Base-by-base conservation (phyloP, 2,329 filamentous ascomycete genomes). In the Talaromyces sp. region DNA sequence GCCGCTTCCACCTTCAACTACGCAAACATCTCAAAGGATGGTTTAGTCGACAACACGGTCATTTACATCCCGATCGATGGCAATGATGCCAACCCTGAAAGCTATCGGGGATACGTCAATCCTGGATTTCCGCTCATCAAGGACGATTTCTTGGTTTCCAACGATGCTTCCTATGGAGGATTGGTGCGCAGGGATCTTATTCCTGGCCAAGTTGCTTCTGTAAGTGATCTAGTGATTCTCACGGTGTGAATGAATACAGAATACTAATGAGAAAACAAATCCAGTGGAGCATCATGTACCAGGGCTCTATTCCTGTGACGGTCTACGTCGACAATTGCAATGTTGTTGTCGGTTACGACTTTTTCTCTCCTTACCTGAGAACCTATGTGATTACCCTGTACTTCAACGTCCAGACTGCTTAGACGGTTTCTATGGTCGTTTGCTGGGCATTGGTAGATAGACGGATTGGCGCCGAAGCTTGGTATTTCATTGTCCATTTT, bases 261-360 rank as follows among this genome's bases (percentile, higher is more conserved):
- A 25, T 46, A 46, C 22, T 46, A 15, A 31, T 28, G 7, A 31
- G 15, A 2, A n/a, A n/a, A n/a, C n/a, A n/a, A 17, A 1, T 19
- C 3, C 3, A 74, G 72, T 75, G 72, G 73, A 68, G 66, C 6
- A 66, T 76, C 5, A 67, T 76, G 66, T 75, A 74, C 41, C 53
- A 56, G 33, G 67, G 64, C 0, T 62, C 57, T 2, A 67, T 76
- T 13, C 72, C 74, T 0, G 71, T 75, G 0, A 75, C 72, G 0
- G 66, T 74, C 0, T 75, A 67, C 17, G 69, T 76, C 0, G 65
- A 70, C 33, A 62, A 52, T n/a, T 74, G 71, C 54, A 63, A 65
- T 55, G 28, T 70, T 3, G 59, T 75, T 1, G 71, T 72, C 36
- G 73, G 74, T 0, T 75, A 75, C 37, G 73, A 75, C 53, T 76